Conservation (phyloP, 495 filamentous ascomycete genomes). For the Parathielavia hyrcaniae region DNA sequence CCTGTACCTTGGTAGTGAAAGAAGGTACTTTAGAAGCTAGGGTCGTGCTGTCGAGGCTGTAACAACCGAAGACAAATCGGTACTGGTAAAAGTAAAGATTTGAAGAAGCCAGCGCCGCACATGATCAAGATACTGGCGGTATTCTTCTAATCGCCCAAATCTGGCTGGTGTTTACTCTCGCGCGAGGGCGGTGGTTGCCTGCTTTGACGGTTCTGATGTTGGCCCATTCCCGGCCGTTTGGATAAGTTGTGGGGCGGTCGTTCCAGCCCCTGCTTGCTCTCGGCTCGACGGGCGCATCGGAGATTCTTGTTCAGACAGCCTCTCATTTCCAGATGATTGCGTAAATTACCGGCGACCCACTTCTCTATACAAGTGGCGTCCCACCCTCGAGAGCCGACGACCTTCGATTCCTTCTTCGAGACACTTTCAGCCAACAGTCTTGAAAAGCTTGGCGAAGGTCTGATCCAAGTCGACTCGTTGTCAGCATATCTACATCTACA, state of each 20-base stretch:
- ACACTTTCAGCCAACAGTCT: too few species aligned
- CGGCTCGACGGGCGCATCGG: not conserved
- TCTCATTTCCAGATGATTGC: not conserved
- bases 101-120: too few species aligned
- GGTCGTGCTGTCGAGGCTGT: too few species aligned
- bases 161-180: not conserved
- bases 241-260: slow-evolving; percentile 18
- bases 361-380: not conserved
- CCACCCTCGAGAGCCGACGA: slow-evolving; percentile 9
- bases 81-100: too few species aligned
- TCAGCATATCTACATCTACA: too few species aligned
- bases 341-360: not conserved
- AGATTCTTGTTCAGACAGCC: not conserved
- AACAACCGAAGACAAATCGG: too few species aligned
- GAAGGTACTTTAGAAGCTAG: not conserved
- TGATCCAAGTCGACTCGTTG: too few species aligned
- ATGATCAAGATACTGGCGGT: not conserved
- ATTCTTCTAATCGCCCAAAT: slow-evolving; percentile 2
- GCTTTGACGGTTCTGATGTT: slow-evolving; percentile 9
- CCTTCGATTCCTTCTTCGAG: not conserved
- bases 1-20: too few species aligned
- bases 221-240: slow-evolving; percentile 21
- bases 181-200: slow-evolving; percentile 3
- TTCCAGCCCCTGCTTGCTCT: slow-evolving; percentile 23
- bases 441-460: too few species aligned